phyloP scores from a whole-genome alignment of 139 green algal species.

The Nannochloris sp. region DNA sequence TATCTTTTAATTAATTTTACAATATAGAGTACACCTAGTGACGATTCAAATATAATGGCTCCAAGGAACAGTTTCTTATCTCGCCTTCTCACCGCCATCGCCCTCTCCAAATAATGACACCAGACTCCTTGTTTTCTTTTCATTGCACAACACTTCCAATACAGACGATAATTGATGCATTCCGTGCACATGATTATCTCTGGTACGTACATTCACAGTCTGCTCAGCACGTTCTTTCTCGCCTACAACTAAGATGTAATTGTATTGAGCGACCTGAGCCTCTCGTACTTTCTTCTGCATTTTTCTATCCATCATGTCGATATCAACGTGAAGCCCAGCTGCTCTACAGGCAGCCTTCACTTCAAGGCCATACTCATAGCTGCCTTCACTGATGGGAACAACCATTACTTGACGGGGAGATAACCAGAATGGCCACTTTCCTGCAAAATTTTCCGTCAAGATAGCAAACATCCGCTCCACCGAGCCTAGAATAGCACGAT shows the following conservation, averaged over 20 bases:
- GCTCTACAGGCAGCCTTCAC: slow-evolving; percentile 59
- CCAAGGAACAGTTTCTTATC: no score
- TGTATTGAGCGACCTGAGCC: slow-evolving; percentile 92
- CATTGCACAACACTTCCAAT: slow-evolving; percentile 22
- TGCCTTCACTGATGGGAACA: slow-evolving; percentile 82
- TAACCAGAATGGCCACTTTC: slow-evolving; percentile 98
- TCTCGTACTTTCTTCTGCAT: slow-evolving; percentile 98
- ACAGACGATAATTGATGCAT: slow-evolving; percentile 30
- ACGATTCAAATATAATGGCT: no score
- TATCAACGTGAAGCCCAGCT: slow-evolving; percentile 63
- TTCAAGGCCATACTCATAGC: slow-evolving; percentile 64
- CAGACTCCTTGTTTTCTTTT: slow-evolving; percentile 17
- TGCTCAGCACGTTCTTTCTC: slow-evolving; percentile 61
- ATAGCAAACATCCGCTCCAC: slow-evolving; percentile 99
- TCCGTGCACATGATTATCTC: slow-evolving; percentile 81
- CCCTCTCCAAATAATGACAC: slow-evolving; percentile 25
- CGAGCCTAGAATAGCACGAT: slow-evolving; percentile 89
- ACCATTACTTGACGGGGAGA: slow-evolving; percentile 93
- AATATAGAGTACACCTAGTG: no score
- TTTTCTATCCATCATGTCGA: slow-evolving; percentile 77
- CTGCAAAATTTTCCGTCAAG: slow-evolving; percentile 95
- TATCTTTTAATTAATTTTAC: no score
- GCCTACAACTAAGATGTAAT: slow-evolving; percentile 96
- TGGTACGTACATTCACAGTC: slow-evolving; percentile 90
- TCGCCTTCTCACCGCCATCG: background rate